These are phyloP conservation scores for Huntiella abstrusa DNA, from an alignment of 2,329 filamentous ascomycete species.

Conservation along the genomic window DNA sequence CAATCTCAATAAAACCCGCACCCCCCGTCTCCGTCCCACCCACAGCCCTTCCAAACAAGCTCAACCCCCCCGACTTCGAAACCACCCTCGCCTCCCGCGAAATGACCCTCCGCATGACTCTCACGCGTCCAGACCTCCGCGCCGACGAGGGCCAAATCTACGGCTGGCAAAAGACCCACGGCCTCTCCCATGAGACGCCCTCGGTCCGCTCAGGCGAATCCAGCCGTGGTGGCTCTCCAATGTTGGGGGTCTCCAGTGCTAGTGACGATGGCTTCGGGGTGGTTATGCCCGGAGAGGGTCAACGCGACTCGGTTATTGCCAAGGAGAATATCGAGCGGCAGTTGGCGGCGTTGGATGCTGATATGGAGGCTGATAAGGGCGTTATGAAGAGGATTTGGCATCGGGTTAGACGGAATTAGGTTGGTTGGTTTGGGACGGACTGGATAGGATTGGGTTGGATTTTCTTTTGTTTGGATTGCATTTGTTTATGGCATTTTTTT, in stretches of 20 bases:
- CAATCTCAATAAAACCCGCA: too few species aligned
- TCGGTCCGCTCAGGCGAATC: background rate
- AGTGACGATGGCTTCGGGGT: background rate
- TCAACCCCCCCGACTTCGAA: conserved; percentile 8
- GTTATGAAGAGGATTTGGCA: conserved; percentile 48
- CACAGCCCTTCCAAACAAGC: conserved; percentile 25
- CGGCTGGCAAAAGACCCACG: conserved; percentile 35
- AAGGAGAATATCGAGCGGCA: conserved; percentile 37
- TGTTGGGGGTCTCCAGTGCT: background rate
- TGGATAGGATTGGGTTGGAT: background rate
- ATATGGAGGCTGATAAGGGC: conserved; percentile 29
- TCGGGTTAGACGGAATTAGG: conserved; percentile 22
- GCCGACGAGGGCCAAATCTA: conserved; percentile 55
- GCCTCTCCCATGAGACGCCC: background rate
- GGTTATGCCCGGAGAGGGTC: conserved; percentile 17
- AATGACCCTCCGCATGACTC: conserved; percentile 92
- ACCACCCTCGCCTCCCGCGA: conserved; percentile 30
- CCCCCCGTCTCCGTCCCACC: too few species aligned
- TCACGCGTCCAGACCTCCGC: conserved; percentile 74
- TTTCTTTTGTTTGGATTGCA: conserved; percentile 4
- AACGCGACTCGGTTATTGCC: conserved; percentile 17
- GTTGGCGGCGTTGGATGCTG: conserved; percentile 34
- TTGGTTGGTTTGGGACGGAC: background rate
- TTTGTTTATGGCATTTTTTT: conserved; percentile 2
- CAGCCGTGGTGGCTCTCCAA: background rate